These are phyloP conservation scores for Sporothrix globosa DNA, from an alignment of 2,329 filamentous ascomycete species.

Conservation along the genomic window DNA sequence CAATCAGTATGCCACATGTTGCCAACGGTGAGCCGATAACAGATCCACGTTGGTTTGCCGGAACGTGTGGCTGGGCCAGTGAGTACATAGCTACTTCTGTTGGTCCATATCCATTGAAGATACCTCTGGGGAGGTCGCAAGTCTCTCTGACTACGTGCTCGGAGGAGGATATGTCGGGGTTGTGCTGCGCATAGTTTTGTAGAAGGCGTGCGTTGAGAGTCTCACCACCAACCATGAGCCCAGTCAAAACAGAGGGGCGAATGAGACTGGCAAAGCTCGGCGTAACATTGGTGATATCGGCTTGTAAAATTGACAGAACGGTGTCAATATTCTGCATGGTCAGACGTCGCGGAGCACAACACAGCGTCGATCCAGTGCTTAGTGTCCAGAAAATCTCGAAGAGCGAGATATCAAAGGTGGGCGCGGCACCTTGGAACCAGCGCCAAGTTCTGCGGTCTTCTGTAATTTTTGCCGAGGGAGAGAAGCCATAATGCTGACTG, in stretches of 20 bases:
- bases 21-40: conserved; percentile 45
- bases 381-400: conserved; percentile 37
- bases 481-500: conserved; percentile 35
- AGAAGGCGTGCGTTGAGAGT: not conserved
- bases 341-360: conserved; percentile 41
- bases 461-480: not conserved
- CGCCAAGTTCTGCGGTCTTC: conserved; percentile 36
- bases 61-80: conserved; percentile 34
- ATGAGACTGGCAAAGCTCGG: conserved; percentile 46
- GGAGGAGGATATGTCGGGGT: too few species aligned
- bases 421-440: conserved; percentile 47
- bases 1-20: conserved; percentile 44
- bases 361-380: conserved; percentile 44
- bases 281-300: conserved; percentile 47
- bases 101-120: conserved; percentile 41
- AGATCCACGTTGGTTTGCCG: conserved; percentile 40
- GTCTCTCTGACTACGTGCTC: conserved; percentile 22
- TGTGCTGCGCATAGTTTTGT: not conserved
- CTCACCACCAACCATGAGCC: conserved; percentile 45
- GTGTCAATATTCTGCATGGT: conserved; percentile 39
- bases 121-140: conserved; percentile 1
- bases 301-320: conserved; percentile 41
- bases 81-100: conserved; percentile 39
- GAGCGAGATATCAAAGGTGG: conserved; percentile 41
- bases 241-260: conserved; percentile 40